A percentile compares a stretch with the other conserved stretches of the same genome.
Conservation (phyloP, 805 yeast genomes). For the Kodamaea leandrae region DNA sequence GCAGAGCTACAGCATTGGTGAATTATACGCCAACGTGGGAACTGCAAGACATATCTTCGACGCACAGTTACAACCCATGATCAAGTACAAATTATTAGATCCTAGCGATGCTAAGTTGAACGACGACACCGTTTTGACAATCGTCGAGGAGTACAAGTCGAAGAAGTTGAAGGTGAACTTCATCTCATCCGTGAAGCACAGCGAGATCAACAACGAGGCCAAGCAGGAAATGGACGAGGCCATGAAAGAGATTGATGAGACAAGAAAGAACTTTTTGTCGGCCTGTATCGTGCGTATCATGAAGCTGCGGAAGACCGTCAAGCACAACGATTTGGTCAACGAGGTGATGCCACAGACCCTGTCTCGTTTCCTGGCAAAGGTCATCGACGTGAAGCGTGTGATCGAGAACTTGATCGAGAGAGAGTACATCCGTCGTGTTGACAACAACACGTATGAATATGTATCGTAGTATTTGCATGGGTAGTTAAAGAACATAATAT, state of each 20-base stretch:
- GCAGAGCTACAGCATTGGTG: slow-evolving; percentile 56
- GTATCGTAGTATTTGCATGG: slow-evolving; percentile 52
- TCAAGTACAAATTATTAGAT: slow-evolving; percentile 70
- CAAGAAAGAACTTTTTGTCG: slow-evolving; percentile 78
- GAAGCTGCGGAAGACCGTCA: slow-evolving; percentile 84
- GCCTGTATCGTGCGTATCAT: slow-evolving; percentile 95
- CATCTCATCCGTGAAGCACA: slow-evolving; percentile 50
- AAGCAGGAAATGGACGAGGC: slow-evolving; percentile 71
- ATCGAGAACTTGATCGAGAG: slow-evolving; percentile 82
- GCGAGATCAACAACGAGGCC: slow-evolving; percentile 40
- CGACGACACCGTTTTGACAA: slow-evolving; percentile 56
- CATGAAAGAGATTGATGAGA: slow-evolving; percentile 79
- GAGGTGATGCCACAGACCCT: slow-evolving; percentile 87
- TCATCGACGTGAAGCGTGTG: slow-evolving; percentile 82
- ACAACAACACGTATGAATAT: slow-evolving; percentile 73
- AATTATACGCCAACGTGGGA: slow-evolving; percentile 66
- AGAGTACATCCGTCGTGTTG: slow-evolving; percentile 78
- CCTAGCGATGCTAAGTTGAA: slow-evolving; percentile 42
- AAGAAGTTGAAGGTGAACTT: slow-evolving; percentile 83
- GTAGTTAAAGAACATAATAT: too few species aligned
- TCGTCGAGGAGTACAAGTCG: slow-evolving; percentile 80
- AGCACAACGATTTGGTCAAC: slow-evolving; percentile 76
- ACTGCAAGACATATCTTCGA: slow-evolving; percentile 63
- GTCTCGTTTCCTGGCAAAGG: slow-evolving; percentile 78
- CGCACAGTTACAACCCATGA: slow-evolving; percentile 74